Conservation (phyloP, 441 rosid species). For the Raphanus hybrid region DNA sequence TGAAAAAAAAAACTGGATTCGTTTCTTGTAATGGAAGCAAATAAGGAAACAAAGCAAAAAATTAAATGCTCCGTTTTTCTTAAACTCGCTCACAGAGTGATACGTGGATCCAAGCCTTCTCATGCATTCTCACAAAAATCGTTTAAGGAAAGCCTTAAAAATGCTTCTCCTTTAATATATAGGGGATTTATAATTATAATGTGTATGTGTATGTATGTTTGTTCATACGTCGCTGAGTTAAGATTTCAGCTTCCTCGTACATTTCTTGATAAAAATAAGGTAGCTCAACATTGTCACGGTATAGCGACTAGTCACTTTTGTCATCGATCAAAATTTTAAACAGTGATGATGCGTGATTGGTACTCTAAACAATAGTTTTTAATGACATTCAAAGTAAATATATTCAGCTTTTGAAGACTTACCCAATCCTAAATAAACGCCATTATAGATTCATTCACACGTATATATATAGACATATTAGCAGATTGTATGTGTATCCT, state of each 20-base stretch:
- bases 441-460: slow-evolving; percentile 13
- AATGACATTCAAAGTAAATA: slow-evolving; percentile 38
- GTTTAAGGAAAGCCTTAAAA: no score
- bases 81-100: no score
- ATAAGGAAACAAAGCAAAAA: no score
- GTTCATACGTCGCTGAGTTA: background rate
- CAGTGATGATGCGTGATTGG: slow-evolving; percentile 18
- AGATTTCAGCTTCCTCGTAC: background rate
- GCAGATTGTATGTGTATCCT: background rate
- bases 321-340: background rate
- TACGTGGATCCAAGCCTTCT: no score
- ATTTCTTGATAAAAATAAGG: background rate
- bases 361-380: slow-evolving; percentile 12
- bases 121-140: no score
- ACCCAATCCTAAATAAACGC: background rate
- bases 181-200: background rate
- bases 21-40: no score
- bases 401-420: slow-evolving; percentile 30
- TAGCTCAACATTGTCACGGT: background rate
- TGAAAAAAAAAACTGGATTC: no score
- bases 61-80: no score
- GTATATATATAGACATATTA: background rate
- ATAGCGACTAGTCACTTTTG: background rate
- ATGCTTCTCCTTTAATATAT: no score
- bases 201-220: background rate